Evolutionary conservation across 306 rosid species (phyloP).

Genomic region (Gillenia trifoliata): DNA sequence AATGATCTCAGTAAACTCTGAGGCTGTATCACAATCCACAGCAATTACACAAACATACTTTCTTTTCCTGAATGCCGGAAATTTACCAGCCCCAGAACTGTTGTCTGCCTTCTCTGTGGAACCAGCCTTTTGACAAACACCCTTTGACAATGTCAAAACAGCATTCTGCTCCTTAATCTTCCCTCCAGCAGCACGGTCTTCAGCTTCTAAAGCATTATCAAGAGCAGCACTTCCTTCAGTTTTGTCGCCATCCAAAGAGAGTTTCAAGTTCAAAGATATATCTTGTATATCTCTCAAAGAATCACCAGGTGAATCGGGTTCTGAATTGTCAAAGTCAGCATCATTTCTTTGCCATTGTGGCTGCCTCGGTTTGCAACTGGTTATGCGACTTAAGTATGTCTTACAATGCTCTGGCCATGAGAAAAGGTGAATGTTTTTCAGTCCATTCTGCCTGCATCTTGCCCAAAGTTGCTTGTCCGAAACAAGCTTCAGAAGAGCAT

Average conservation of each 20-base stretch:
- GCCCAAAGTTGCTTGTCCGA: constrained; percentile 63
- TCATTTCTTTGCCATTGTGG: constrained; percentile 47
- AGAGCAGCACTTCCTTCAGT: constrained; percentile 17
- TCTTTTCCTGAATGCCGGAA: constrained; percentile 38
- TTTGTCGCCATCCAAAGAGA: constrained; percentile 48
- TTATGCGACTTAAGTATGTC: constrained; percentile 44
- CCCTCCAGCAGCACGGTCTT: constrained; percentile 26
- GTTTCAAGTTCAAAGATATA: constrained; percentile 45
- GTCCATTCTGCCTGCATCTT: constrained; percentile 52
- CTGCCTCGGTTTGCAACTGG: constrained; percentile 52
- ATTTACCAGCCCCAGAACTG: constrained; percentile 16
- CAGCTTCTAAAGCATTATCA: constrained; percentile 32
- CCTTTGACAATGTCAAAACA: constrained; percentile 30
- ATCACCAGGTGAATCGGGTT: constrained; percentile 44
- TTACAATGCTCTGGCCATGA: constrained; percentile 62
- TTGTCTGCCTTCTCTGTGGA: constrained; percentile 26
- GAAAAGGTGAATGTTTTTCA: constrained; percentile 54
- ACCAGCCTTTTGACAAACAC: constrained; percentile 19
- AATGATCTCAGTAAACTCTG: constrained; percentile 28
- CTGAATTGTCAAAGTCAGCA: constrained; percentile 25
- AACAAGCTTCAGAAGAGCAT: constrained; percentile 66
- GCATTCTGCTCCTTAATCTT: constrained; percentile 28
- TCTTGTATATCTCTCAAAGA: constrained; percentile 56
- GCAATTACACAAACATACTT: constrained; percentile 33
- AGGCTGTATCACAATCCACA: constrained; percentile 35